Conservation (phyloP, 2,329 filamentous ascomycete genomes). For the Aspergillus sp. region DNA sequence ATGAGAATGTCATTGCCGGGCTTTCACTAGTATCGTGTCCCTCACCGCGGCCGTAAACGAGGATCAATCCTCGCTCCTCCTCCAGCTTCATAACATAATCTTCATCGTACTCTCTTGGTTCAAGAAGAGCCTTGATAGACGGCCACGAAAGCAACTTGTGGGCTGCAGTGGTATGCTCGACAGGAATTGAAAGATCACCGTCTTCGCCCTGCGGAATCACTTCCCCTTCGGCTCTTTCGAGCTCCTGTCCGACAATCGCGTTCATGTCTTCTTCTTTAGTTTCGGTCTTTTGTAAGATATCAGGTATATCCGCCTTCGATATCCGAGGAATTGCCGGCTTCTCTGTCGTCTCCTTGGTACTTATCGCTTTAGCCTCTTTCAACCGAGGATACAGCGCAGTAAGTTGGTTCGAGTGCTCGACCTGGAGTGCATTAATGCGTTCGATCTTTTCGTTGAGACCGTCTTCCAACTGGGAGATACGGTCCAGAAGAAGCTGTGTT, state of each 20-base stretch:
- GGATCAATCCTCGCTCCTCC: constrained; percentile 70
- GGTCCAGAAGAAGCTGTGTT: constrained; percentile 41
- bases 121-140: constrained; percentile 66
- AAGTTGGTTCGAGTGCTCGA: constrained; percentile 20
- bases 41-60: constrained; percentile 78
- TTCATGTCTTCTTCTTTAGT: constrained; percentile 16
- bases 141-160: constrained; percentile 76
- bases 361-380: constrained; percentile 6
- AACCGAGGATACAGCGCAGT: constrained; percentile 10
- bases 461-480: constrained; percentile 36
- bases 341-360: constrained; percentile 12
- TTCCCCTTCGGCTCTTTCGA: constrained; percentile 1
- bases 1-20: constrained; percentile 35
- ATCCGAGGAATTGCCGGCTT: constrained; percentile 21
- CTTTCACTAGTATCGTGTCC: constrained; percentile 63
- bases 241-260: constrained; percentile 9
- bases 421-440: constrained; percentile 22
- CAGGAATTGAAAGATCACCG: constrained; percentile 71
- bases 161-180: constrained; percentile 87
- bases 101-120: constrained; percentile 59
- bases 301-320: constrained; percentile 28
- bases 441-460: constrained; percentile 29
- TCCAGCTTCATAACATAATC: constrained; percentile 76
- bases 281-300: constrained; percentile 16
- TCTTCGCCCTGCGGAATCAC: constrained; percentile 30